These are phyloP conservation scores for Populus deltoides DNA, from an alignment of 345 rosid genomes.

Conservation along the genomic window DNA sequence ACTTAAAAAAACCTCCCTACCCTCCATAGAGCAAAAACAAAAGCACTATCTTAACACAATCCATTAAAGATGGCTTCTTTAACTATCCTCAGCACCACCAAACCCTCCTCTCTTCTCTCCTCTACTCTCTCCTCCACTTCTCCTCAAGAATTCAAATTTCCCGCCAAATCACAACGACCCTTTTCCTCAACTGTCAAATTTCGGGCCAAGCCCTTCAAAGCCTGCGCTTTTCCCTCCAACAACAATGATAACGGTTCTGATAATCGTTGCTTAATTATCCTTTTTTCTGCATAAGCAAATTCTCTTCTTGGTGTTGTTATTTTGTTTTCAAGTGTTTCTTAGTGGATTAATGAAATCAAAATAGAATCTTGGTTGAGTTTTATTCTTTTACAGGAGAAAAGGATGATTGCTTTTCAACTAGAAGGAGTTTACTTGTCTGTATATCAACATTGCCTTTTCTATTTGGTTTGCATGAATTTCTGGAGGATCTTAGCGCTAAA, in stretches of 20 bases:
- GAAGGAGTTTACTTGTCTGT: conserved; percentile 47
- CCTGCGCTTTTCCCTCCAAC: conserved; percentile 19
- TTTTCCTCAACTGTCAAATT: conserved; percentile 23
- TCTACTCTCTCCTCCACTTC: conserved; percentile 18
- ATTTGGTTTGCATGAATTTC: conserved; percentile 22
- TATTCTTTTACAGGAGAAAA: conserved; percentile 22
- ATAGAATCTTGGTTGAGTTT: neutral
- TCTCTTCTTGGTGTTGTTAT: neutral
- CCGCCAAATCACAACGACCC: conserved; percentile 34
- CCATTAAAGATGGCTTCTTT: conserved; percentile 25
- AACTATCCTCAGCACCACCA: conserved; percentile 2
- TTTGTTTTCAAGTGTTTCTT: neutral
- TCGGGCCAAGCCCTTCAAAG: conserved; percentile 19
- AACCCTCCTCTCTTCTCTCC: conserved; percentile 6
- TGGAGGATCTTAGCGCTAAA: conserved; percentile 27
- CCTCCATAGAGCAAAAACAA: neutral
- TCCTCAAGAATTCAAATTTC: conserved; percentile 29
- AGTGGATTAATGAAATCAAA: neutral
- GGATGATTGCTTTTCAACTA: conserved; percentile 20
- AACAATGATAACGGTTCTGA: conserved; percentile 24
- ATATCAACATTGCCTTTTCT: conserved; percentile 52
- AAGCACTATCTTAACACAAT: neutral
- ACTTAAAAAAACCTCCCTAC: neutral
- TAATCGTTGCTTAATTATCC: neutral
- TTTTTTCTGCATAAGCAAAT: neutral